phyloP scores from a whole-genome alignment of 768 basidiomycete genomes.

The Boletellus ananas region DNA sequence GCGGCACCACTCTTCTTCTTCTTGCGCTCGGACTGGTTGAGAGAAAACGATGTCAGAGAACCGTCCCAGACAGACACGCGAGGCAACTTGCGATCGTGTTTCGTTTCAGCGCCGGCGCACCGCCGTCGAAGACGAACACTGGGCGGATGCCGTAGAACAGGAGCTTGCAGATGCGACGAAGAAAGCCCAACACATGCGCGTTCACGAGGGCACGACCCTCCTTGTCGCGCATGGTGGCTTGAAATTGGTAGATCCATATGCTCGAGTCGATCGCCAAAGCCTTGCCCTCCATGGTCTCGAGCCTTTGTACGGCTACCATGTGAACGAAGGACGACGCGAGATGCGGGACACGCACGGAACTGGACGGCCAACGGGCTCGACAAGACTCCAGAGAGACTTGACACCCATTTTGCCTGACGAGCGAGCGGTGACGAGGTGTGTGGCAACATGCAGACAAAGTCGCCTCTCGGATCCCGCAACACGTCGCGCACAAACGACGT shows the following conservation, averaged over 20 bases:
- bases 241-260: slow-evolving; percentile 99
- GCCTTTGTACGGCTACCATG: slow-evolving; percentile 40
- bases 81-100: slow-evolving; percentile 69
- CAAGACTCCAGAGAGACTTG: slow-evolving; percentile 90
- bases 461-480: not conserved
- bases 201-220: slow-evolving; percentile 88
- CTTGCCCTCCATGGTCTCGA: slow-evolving; percentile 95
- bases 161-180: slow-evolving; percentile 88
- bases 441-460: slow-evolving; percentile 6
- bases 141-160: slow-evolving; percentile 97
- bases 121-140: slow-evolving; percentile 98
- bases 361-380: slow-evolving; percentile 91
- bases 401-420: slow-evolving; percentile 71
- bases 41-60: slow-evolving; percentile 7
- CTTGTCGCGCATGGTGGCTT: slow-evolving; percentile 98
- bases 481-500: slow-evolving; percentile 5
- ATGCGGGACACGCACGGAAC: slow-evolving; percentile 60
- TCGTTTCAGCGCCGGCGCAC: slow-evolving; percentile 87
- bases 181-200: slow-evolving; percentile 89
- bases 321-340: slow-evolving; percentile 5
- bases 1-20: slow-evolving; percentile 90
- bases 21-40: slow-evolving; percentile 72
- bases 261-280: slow-evolving; percentile 96
- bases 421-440: not conserved
- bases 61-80: not conserved